Percentiles rank a stretch among this genome's conserved stretches.
These are phyloP conservation scores for Boletus pseudo-olivaceus DNA, from an alignment of 768 basidiomycete species.

Conservation along the genomic window DNA sequence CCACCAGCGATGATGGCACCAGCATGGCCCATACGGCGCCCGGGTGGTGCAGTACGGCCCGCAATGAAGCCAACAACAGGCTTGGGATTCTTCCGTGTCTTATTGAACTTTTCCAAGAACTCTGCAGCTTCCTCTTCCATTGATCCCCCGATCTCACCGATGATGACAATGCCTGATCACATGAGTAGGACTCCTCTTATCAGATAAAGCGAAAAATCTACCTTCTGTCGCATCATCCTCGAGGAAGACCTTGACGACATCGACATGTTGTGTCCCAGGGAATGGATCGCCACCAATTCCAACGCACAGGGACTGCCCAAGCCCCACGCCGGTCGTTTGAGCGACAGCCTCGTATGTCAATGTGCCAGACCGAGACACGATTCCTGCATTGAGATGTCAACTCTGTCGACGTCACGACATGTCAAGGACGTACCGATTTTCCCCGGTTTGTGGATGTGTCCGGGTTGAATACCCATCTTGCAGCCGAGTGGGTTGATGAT, in stretches of 20 bases:
- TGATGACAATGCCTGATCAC: constrained; percentile 82
- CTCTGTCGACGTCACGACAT: neutral
- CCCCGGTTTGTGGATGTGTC: constrained; percentile 95
- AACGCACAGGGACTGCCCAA: constrained; percentile 94
- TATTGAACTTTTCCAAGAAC: constrained; percentile 91
- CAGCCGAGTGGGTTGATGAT: constrained; percentile 96
- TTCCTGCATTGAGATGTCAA: constrained; percentile 46
- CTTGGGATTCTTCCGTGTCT: constrained; percentile 80
- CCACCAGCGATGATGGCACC: constrained; percentile 98
- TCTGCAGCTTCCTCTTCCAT: constrained; percentile 99
- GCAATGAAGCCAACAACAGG: constrained; percentile 98
- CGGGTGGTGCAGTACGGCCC: constrained; percentile 95
- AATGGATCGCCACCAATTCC: constrained; percentile 98
- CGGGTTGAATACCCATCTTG: constrained; percentile 99
- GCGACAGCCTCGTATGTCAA: constrained; percentile 98
- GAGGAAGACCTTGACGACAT: constrained; percentile 94
- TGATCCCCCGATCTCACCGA: constrained; percentile 97
- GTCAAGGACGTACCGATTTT: constrained; percentile 69
- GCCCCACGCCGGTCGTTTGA: constrained; percentile 92
- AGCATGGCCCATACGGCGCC: constrained; percentile 96
- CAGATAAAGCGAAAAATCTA: constrained; percentile 22
- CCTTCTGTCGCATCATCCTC: constrained; percentile 93
- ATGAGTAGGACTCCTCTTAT: constrained; percentile 1
- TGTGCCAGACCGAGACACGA: constrained; percentile 93
- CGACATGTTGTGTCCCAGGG: constrained; percentile 93